Evolutionary conservation across 257 asterid species (phyloP).

Genomic region (Nicotiana sylvestris): DNA sequence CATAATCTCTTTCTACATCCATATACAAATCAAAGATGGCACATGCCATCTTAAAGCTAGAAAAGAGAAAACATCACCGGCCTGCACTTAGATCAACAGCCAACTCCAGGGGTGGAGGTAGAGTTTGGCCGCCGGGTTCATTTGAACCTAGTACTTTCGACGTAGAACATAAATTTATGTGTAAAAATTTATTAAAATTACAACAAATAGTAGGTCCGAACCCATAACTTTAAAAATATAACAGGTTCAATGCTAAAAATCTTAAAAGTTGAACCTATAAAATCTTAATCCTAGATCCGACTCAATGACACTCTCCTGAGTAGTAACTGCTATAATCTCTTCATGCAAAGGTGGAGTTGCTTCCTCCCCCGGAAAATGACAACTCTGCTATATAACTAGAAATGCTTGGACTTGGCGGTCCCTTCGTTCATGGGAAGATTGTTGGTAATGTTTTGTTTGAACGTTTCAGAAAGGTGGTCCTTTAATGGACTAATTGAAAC

Average conservation of each 20-base stretch:
- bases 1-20: not conserved
- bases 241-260: no score
- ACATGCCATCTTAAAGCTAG: not conserved
- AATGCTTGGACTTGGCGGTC: slow-evolving; percentile 34
- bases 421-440: not conserved
- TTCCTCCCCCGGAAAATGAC: slow-evolving; percentile 1
- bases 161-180: no score
- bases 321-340: not conserved
- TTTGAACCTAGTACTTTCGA: no score
- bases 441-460: no score
- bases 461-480: not conserved
- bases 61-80: not conserved
- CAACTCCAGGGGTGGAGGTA: no score
- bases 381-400: slow-evolving; percentile 21
- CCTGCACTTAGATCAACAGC: not conserved
- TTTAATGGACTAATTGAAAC: no score
- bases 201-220: no score
- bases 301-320: not conserved
- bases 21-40: not conserved
- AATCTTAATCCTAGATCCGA: no score
- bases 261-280: no score
- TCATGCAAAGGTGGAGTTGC: not conserved
- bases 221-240: no score
- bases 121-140: no score
- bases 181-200: no score